phyloP scores from a whole-genome alignment of 768 basidiomycete genomes.

The Boletus rubroflammeus region DNA sequence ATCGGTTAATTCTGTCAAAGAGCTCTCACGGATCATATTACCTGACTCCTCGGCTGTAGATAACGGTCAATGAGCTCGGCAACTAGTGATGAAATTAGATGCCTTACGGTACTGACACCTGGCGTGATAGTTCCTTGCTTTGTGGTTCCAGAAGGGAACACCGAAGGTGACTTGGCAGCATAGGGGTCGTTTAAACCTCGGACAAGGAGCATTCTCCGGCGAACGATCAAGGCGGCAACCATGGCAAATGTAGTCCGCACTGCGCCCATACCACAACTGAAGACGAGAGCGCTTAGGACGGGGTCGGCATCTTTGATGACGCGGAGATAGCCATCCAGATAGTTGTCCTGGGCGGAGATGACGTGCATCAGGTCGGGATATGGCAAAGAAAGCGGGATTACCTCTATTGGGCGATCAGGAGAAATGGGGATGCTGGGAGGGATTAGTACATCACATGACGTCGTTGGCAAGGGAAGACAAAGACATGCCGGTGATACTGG shows the following conservation, averaged over 20 bases:
- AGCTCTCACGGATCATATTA: constrained; percentile 7
- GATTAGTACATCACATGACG: constrained; percentile 11
- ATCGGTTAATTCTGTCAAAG: constrained; percentile 8
- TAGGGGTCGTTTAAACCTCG: constrained; percentile 80
- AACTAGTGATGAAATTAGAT: not conserved
- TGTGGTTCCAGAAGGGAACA: constrained; percentile 4
- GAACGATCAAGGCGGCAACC: constrained; percentile 86
- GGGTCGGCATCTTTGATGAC: constrained; percentile 82
- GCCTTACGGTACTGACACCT: constrained; percentile 48
- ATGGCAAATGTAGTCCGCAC: constrained; percentile 96
- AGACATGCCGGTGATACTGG: constrained; percentile 72
- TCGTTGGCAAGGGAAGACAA: not conserved
- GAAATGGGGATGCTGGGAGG: constrained; percentile 83
- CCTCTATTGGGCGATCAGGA: constrained; percentile 88
- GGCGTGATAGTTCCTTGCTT: constrained; percentile 29
- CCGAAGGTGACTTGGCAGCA: constrained; percentile 35
- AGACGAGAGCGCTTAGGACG: constrained; percentile 75
- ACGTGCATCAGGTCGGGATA: not conserved
- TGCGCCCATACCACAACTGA: constrained; percentile 96
- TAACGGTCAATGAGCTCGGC: constrained; percentile 1
- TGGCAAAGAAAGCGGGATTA: constrained; percentile 26
- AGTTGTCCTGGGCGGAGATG: constrained; percentile 63
- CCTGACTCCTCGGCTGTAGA: constrained; percentile 29
- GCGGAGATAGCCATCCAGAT: constrained; percentile 88
- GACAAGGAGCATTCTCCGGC: constrained; percentile 67